These are phyloP conservation scores for Drechslerella dactyloides DNA, from an alignment of 2,329 filamentous ascomycete species.

Conservation along the genomic window DNA sequence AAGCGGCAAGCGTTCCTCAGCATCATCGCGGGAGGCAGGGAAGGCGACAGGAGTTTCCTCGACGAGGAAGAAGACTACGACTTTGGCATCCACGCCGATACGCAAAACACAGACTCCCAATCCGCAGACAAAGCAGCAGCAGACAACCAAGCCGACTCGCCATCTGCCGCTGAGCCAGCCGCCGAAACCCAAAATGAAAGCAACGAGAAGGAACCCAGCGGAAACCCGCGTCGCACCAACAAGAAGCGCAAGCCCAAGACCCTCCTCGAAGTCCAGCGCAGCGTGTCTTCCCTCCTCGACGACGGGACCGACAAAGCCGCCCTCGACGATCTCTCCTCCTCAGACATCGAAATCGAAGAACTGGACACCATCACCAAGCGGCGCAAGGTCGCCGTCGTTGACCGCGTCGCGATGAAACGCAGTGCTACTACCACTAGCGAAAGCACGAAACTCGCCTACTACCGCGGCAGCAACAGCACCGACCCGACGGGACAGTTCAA, in stretches of 20 bases:
- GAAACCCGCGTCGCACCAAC: slow-evolving; percentile 31
- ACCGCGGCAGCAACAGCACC: slow-evolving; percentile 58
- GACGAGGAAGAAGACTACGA: slow-evolving; percentile 62
- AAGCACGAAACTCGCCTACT: slow-evolving; percentile 66
- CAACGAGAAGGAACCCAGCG: slow-evolving; percentile 12
- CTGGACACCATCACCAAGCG: slow-evolving; percentile 52
- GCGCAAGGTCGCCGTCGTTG: slow-evolving; percentile 64
- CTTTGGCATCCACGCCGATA: slow-evolving; percentile 51
- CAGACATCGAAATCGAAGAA: slow-evolving; percentile 41
- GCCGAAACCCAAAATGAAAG: not conserved
- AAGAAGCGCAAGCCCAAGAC: slow-evolving; percentile 34
- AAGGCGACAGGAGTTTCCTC: slow-evolving; percentile 78
- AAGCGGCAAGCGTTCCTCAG: slow-evolving; percentile 89
- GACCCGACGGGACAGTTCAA: slow-evolving; percentile 64
- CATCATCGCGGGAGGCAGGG: slow-evolving; percentile 82
- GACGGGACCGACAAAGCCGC: slow-evolving; percentile 19
- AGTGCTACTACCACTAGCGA: slow-evolving; percentile 56
- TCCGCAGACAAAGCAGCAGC: slow-evolving; percentile 16
- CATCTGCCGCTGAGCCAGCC: slow-evolving; percentile 2
- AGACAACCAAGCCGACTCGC: slow-evolving; percentile 16
- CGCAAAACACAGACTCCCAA: slow-evolving; percentile 32
- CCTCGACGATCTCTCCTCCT: slow-evolving; percentile 28
- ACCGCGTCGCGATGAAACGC: slow-evolving; percentile 75
- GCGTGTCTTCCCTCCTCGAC: slow-evolving; percentile 35
- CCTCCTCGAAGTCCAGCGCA: slow-evolving; percentile 31